Percentiles rank a stretch among this genome's conserved stretches.
These are phyloP conservation scores for Fusarium tjaetaba DNA, from an alignment of 2,329 filamentous ascomycete genomes.

Conservation along the genomic window DNA sequence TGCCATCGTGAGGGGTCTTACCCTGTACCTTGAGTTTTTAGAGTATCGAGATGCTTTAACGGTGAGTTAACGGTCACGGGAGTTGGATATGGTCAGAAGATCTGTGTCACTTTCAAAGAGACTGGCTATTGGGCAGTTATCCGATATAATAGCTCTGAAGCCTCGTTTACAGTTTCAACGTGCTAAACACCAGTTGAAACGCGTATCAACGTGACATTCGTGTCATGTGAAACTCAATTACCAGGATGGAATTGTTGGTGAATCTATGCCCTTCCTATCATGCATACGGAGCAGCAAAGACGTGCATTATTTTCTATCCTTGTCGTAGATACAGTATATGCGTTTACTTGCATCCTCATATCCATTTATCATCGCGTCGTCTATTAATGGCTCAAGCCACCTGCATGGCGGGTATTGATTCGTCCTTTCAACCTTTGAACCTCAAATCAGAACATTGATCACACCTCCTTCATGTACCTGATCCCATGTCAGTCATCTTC, in stretches of 20 bases:
- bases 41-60: neutral
- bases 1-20: slow-evolving; percentile 24
- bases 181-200: neutral
- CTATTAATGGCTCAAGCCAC: slow-evolving; percentile 27
- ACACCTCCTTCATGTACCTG: slow-evolving; percentile 11
- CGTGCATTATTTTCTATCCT: neutral
- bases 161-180: neutral
- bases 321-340: neutral
- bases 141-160: neutral
- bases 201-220: neutral
- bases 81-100: neutral
- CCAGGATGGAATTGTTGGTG: neutral
- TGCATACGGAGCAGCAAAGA: neutral
- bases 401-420: slow-evolving; percentile 21
- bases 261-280: neutral
- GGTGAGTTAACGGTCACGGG: neutral
- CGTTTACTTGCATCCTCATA: neutral
- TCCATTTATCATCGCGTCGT: neutral
- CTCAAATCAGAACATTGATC: slow-evolving; percentile 15
- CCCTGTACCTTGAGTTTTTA: slow-evolving; percentile 12
- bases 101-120: neutral
- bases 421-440: slow-evolving; percentile 5
- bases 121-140: neutral
- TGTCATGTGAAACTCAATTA: neutral
- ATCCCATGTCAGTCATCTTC: slow-evolving; percentile 22